Percentiles rank a stretch among this genome's conserved stretches.
phyloP scores from a whole-genome alignment of 2,329 filamentous ascomycete species.

The Pestalotiopsis sp. region DNA sequence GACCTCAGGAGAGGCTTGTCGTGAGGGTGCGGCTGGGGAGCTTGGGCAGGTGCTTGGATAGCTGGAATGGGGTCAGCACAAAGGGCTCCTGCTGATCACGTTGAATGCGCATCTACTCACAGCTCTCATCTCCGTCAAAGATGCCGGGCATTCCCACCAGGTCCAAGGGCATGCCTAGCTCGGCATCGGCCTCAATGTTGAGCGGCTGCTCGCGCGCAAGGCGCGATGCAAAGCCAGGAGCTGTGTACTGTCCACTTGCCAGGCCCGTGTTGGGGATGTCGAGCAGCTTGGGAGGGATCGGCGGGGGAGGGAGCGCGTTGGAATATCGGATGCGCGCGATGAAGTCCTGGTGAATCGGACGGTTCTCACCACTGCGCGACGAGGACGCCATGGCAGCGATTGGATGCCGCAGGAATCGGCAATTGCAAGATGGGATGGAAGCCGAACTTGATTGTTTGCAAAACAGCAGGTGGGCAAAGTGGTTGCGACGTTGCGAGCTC shows the following conservation, averaged over 20 bases:
- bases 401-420: neutral
- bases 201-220: constrained; percentile 89
- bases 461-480: neutral
- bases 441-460: neutral
- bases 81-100: constrained; percentile 17
- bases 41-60: constrained; percentile 76
- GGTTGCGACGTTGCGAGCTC: neutral
- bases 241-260: constrained; percentile 84
- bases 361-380: constrained; percentile 51
- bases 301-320: constrained; percentile 92
- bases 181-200: constrained; percentile 96
- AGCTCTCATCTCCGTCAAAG: constrained; percentile 92
- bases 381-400: constrained; percentile 41
- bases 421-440: neutral
- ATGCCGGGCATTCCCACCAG: constrained; percentile 92
- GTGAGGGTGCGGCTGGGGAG: constrained; percentile 75
- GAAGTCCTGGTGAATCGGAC: constrained; percentile 87
- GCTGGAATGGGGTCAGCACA: constrained; percentile 50
- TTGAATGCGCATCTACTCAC: constrained; percentile 52
- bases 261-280: constrained; percentile 95
- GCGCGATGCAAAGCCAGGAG: constrained; percentile 85
- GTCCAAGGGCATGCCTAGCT: constrained; percentile 96
- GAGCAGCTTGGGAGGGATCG: constrained; percentile 93
- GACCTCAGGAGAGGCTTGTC: constrained; percentile 84
- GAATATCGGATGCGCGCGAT: constrained; percentile 94